Base-by-base conservation (phyloP, 148 eudicot species). In the Rhododendron simsii region DNA sequence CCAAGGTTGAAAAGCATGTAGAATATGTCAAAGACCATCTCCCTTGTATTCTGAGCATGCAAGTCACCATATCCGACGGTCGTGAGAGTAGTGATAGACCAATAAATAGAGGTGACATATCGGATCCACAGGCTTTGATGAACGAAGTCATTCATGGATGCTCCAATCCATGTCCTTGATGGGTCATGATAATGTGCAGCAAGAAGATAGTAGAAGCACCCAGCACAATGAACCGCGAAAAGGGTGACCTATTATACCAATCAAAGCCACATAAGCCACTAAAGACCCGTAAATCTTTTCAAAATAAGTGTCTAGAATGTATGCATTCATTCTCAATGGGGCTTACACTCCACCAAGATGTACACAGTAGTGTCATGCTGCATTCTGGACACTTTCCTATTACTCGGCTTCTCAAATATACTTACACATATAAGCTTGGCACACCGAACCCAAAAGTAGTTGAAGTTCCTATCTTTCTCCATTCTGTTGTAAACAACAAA, bases 1-100 rank as follows among this genome's bases (percentile, higher is more conserved):
- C 98, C 98, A n/a, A 96, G 95, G 87, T 96, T 96, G 89, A 96
- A 96, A 53, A 96, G 89, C 98, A 96, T 93, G 90, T 93, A 94
- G 86, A 93, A 94, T 79, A 90, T 92, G 87, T 85, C 93, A 81
- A 92, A 96, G 16, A 94, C n/a, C 98, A 96, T 96, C 90, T 96
- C 98, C 65, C 90, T 88, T 50, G 88, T 84, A 74, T 96, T 94
- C 48, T 88, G 92, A 13, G 98, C 90, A 86, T 96, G 98, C 81
- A 94, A 91, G 87, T 96, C 98, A 1, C 98, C 98, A 83, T 94
- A 96, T 14, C 98, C 98, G 39, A 94, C 96, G 11, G 98, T 96
- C 3, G 95, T 90, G 80, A 96, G 88, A 69, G 98, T 96, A n/a
- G 98, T 94, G 85, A 96, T 96, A 48, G 98, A 94, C 98, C 98